A percentile compares a stretch with the other conserved stretches of the same genome.
These are phyloP conservation scores for Barbarea vulgaris DNA, from an alignment of 345 rosid genomes.

Conservation along the genomic window DNA sequence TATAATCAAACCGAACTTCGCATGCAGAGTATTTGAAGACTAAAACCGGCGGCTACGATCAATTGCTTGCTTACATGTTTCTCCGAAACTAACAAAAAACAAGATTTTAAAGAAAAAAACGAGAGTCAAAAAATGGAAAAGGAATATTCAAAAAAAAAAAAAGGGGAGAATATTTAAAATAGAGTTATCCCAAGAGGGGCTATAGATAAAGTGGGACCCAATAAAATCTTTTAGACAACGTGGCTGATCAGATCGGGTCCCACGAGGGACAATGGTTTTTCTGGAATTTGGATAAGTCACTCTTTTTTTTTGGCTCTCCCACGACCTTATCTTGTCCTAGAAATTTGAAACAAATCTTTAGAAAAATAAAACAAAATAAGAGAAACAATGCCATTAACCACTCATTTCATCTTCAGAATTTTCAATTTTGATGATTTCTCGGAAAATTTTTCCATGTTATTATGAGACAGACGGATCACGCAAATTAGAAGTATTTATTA, in stretches of 20 bases:
- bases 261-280: constrained; percentile 29
- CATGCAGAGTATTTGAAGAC: constrained; percentile 28
- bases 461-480: background rate
- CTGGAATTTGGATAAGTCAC: constrained; percentile 32
- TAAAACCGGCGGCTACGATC: constrained; percentile 30
- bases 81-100: background rate
- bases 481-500: background rate
- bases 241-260: constrained; percentile 42
- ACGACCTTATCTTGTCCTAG: constrained; percentile 35
- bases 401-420: constrained; percentile 8
- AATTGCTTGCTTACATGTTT: constrained; percentile 6
- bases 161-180: background rate
- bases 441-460: background rate
- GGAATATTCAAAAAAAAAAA: constrained; percentile 22
- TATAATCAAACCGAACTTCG: constrained; percentile 21
- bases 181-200: constrained; percentile 18
- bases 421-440: background rate
- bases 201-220: constrained; percentile 45
- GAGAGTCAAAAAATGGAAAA: constrained; percentile 12
- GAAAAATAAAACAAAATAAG: background rate
- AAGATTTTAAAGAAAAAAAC: background rate
- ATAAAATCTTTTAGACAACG: constrained; percentile 38
- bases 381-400: background rate
- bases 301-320: background rate
- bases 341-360: background rate